Conservation (phyloP, 345 rosid genomes). For the Camelina sativa region DNA sequence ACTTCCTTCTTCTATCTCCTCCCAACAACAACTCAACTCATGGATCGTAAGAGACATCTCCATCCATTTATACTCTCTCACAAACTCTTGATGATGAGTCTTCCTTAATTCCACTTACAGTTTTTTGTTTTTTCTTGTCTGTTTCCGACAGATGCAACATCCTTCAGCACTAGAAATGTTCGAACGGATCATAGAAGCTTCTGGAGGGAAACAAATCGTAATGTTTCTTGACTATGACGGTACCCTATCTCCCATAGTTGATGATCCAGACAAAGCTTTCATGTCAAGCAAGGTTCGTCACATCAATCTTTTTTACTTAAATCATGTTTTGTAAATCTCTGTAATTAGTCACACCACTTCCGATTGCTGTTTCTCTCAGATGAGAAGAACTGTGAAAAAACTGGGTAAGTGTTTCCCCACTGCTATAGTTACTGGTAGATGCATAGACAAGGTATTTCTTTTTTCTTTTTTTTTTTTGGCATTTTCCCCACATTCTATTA, state of each 20-base stretch:
- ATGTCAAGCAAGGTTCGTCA: slow-evolving; percentile 81
- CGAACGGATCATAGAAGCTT: slow-evolving; percentile 62
- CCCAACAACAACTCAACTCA: slow-evolving; percentile 50
- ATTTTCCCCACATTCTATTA: not conserved
- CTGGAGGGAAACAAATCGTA: slow-evolving; percentile 82
- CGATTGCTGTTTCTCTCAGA: slow-evolving; percentile 48
- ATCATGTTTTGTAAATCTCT: slow-evolving; percentile 9
- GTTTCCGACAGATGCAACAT: slow-evolving; percentile 56
- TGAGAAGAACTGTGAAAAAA: slow-evolving; percentile 80
- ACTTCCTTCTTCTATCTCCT: slow-evolving; percentile 46
- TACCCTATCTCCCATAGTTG: slow-evolving; percentile 94
- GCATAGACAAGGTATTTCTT: slow-evolving; percentile 84
- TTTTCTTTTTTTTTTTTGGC: not conserved
- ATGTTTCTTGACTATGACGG: slow-evolving; percentile 97
- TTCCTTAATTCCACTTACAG: slow-evolving; percentile 4
- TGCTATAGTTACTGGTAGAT: slow-evolving; percentile 92
- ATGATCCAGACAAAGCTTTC: slow-evolving; percentile 90
- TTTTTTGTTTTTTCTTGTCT: not conserved
- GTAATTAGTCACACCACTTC: not conserved
- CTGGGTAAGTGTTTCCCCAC: slow-evolving; percentile 76
- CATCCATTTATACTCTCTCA: slow-evolving; percentile 1
- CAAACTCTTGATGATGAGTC: not conserved
- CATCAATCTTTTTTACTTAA: not conserved
- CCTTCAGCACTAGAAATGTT: slow-evolving; percentile 90
- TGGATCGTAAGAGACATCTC: slow-evolving; percentile 62